Conservation (phyloP, 148 eudicot species). For the Silene uniflora region DNA sequence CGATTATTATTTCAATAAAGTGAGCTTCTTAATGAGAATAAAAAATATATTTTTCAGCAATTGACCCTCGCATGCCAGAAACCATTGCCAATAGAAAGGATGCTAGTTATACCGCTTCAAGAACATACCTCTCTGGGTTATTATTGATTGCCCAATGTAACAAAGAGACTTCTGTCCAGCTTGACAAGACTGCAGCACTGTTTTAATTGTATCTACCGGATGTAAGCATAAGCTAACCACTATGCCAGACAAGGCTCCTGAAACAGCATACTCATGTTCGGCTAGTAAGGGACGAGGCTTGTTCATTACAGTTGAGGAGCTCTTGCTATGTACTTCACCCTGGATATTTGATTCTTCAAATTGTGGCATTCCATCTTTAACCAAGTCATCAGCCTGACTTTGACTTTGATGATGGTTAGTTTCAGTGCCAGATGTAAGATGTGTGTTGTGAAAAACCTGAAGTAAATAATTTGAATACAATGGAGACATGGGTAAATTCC, state of each 20-base stretch:
- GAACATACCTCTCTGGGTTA: constrained; percentile 79
- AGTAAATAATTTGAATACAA: constrained; percentile 30
- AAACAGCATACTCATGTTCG: constrained; percentile 83
- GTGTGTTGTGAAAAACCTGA: constrained; percentile 26
- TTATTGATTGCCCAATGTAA: constrained; percentile 60
- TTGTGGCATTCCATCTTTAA: constrained; percentile 21
- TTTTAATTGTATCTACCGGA: constrained; percentile 90
- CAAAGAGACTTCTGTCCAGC: constrained; percentile 55
- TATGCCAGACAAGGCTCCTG: constrained; percentile 92
- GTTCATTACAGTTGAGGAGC: constrained; percentile 26
- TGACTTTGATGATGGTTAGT: constrained; percentile 21
- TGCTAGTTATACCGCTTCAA: background rate
- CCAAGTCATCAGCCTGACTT: constrained; percentile 23
- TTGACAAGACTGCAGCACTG: constrained; percentile 75
- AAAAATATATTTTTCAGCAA: background rate
- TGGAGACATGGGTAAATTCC: constrained; percentile 22
- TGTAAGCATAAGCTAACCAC: constrained; percentile 88
- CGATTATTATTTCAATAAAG: background rate
- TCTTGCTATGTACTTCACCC: constrained; percentile 27
- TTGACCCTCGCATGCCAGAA: background rate
- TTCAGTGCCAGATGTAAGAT: constrained; percentile 20
- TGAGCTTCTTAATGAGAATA: background rate
- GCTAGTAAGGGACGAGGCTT: constrained; percentile 42
- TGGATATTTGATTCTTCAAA: constrained; percentile 17
- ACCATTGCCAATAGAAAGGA: background rate